phyloP scores from a whole-genome alignment of 1,284 basidiomycete species.

The Sporisorium exsertum region DNA sequence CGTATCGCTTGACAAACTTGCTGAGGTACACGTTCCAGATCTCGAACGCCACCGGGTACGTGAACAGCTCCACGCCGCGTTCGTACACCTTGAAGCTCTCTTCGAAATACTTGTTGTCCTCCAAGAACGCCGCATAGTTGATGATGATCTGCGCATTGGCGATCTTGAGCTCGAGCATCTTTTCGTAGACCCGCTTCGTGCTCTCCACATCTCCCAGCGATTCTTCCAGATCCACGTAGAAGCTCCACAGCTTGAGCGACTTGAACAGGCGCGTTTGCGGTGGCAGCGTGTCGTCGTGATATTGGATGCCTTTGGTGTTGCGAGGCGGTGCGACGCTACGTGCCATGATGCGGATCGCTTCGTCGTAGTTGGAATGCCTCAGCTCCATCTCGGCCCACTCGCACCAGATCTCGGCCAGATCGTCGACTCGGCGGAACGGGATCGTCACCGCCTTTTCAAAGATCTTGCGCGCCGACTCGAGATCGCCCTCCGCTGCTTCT shows the following conservation, averaged over 20 bases:
- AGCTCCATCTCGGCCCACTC: conserved; percentile 99
- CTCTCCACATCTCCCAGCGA: conserved; percentile 93
- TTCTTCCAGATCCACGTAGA: conserved; percentile 97
- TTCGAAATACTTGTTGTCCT: conserved; percentile 97
- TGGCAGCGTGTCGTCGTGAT: conserved; percentile 91
- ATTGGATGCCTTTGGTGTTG: conserved; percentile 84
- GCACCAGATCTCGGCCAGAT: conserved; percentile 98
- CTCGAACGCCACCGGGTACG: conserved; percentile 97
- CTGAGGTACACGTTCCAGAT: conserved; percentile 99
- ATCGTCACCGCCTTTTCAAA: conserved; percentile 91
- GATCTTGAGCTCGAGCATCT: conserved; percentile 94
- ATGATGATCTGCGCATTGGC: conserved; percentile 95
- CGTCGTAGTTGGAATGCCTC: conserved; percentile 94
- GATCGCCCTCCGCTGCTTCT: conserved; percentile 78
- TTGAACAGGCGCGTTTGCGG: conserved; percentile 94
- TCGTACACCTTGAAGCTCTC: conserved; percentile 99
- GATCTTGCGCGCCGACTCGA: conserved; percentile 88
- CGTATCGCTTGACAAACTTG: conserved; percentile 96
- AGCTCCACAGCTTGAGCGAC: conserved; percentile 97
- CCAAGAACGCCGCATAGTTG: conserved; percentile 96
- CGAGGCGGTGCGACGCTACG: conserved; percentile 86
- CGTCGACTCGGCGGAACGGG: conserved; percentile 94
- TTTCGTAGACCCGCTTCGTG: conserved; percentile 93
- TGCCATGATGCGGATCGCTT: conserved; percentile 93
- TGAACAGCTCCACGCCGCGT: conserved; percentile 95